A percentile compares a stretch with the other conserved stretches of the same genome.
Conservation (phyloP, 306 rosid species). For the Medicago ruthenica region DNA sequence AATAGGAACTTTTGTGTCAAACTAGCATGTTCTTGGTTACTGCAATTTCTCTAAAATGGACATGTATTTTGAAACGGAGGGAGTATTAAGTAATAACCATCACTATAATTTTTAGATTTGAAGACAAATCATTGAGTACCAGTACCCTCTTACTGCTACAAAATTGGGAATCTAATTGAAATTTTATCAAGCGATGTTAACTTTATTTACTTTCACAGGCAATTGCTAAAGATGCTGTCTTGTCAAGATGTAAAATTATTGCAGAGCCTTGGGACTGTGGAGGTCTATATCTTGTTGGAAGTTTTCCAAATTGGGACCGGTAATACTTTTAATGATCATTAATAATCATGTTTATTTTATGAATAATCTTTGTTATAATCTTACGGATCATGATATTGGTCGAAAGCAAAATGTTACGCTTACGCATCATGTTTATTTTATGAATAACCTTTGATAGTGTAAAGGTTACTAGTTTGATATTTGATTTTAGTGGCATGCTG, state of each 20-base stretch:
- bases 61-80: too few relatives aligned
- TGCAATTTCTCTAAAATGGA: too few relatives aligned
- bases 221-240: slow-evolving; percentile 81
- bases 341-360: slow-evolving; percentile 4
- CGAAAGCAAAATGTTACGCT: slow-evolving; percentile 24
- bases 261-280: slow-evolving; percentile 99
- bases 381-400: slow-evolving; percentile 22
- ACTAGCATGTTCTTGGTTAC: too few relatives aligned
- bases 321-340: slow-evolving; percentile 39
- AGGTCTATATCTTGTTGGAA: slow-evolving; percentile 95
- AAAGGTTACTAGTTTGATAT: slow-evolving; percentile 29
- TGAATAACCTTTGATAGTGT: neutral
- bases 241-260: slow-evolving; percentile 90
- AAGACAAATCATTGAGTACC: slow-evolving; percentile 9
- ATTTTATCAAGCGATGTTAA: slow-evolving; percentile 31
- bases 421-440: neutral
- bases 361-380: slow-evolving; percentile 41
- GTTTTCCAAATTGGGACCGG: slow-evolving; percentile 99
- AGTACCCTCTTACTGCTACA: slow-evolving; percentile 18
- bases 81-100: slow-evolving; percentile 9
- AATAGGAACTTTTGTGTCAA: too few relatives aligned
- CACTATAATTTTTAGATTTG: slow-evolving; percentile 7
- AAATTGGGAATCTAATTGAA: slow-evolving; percentile 29
- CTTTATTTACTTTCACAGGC: slow-evolving; percentile 59
- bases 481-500: slow-evolving; percentile 6